Evolutionary conservation across 306 rosid genomes (phyloP).

Genomic region (Lotus japonicus): DNA sequence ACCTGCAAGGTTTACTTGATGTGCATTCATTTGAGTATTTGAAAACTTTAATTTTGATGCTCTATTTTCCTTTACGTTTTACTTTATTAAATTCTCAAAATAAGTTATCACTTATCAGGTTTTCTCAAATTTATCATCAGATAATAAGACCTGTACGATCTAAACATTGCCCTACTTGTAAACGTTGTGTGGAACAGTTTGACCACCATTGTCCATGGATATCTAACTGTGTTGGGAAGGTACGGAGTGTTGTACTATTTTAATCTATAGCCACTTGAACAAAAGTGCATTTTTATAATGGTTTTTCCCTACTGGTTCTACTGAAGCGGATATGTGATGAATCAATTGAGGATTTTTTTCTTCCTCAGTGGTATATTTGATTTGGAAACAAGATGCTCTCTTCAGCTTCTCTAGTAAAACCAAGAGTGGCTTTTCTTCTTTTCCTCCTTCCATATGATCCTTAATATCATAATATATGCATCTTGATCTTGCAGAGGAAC

Average conservation of each 20-base stretch:
- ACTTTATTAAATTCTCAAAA: slow-evolving; percentile 17
- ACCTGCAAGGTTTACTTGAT: slow-evolving; percentile 78
- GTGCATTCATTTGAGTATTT: slow-evolving; percentile 22
- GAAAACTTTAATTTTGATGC: not conserved
- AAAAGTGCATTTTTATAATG: slow-evolving; percentile 2
- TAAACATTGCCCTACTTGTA: slow-evolving; percentile 92
- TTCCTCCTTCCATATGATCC: slow-evolving; percentile 10
- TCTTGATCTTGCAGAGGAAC: slow-evolving; percentile 84
- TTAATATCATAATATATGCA: slow-evolving; percentile 24
- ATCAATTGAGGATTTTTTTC: not conserved
- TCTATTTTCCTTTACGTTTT: not conserved
- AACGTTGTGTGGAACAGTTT: slow-evolving; percentile 90
- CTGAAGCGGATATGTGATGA: slow-evolving; percentile 11
- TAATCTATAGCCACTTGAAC: not conserved
- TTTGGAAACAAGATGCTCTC: slow-evolving; percentile 1
- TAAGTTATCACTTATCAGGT: slow-evolving; percentile 27
- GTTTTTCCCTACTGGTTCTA: not conserved
- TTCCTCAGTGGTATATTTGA: slow-evolving; percentile 1
- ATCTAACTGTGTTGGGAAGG: slow-evolving; percentile 98
- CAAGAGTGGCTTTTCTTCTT: not conserved
- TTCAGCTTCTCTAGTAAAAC: slow-evolving; percentile 5
- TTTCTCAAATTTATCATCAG: slow-evolving; percentile 50
- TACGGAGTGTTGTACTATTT: slow-evolving; percentile 27
- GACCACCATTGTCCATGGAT: slow-evolving; percentile 99
- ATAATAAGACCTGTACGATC: slow-evolving; percentile 91